Percentiles rank a stretch among this genome's conserved stretches.
phyloP scores from a whole-genome alignment of 176 grass and related monocot genomes.

The Phoenix roebelenii region DNA sequence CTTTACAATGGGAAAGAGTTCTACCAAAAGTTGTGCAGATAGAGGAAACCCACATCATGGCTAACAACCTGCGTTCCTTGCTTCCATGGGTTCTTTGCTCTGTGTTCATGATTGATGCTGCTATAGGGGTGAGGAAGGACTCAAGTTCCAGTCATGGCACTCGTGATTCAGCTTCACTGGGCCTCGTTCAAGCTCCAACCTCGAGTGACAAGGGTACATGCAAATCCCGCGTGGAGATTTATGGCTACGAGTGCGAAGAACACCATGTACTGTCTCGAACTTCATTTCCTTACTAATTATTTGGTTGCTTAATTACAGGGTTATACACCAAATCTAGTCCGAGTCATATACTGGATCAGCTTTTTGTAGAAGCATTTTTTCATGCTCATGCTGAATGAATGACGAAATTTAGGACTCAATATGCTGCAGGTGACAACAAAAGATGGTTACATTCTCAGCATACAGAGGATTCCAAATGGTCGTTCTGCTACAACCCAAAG shows the following conservation, averaged over 20 bases:
- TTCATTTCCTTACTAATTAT: no score
- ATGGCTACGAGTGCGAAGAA: constrained; percentile 53
- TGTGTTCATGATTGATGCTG: no score
- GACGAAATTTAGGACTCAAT: not conserved
- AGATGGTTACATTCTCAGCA: constrained; percentile 59
- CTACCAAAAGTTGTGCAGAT: no score
- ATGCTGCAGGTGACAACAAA: constrained; percentile 38
- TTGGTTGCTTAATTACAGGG: no score
- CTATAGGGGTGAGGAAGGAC: no score
- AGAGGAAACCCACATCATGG: no score
- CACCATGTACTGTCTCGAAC: constrained; percentile 20
- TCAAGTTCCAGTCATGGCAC: no score
- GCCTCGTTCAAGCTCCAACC: not conserved
- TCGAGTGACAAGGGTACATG: constrained; percentile 18
- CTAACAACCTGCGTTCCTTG: no score
- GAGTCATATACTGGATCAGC: no score
- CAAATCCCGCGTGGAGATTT: constrained; percentile 32
- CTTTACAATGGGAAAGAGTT: no score
- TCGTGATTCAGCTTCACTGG: not conserved
- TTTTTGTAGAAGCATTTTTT: not conserved
- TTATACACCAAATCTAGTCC: no score
- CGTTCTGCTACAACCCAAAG: constrained; percentile 1
- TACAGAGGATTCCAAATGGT: constrained; percentile 44
- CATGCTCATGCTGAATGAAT: not conserved
- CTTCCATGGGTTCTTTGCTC: no score